These are phyloP conservation scores for Phytopythium montanum DNA, from an alignment of 352 stramenopile genomes.

Conservation along the genomic window DNA sequence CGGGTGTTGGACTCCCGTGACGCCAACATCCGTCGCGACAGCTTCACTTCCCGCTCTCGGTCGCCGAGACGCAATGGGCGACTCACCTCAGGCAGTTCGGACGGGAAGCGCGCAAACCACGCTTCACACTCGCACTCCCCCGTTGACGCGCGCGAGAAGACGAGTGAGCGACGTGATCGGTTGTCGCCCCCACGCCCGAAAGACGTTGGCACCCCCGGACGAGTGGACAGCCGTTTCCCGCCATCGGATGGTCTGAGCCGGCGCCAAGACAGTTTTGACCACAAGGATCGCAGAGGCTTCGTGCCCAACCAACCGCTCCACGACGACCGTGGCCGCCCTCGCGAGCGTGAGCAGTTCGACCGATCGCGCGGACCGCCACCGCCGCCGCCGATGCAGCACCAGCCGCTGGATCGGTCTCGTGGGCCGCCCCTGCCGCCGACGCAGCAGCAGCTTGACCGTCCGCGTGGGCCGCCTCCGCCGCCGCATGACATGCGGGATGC, in stretches of 20 bases:
- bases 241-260: conserved; percentile 18
- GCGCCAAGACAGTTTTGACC: conserved; percentile 13
- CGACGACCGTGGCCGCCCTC: conserved; percentile 27
- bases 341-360: conserved; percentile 23
- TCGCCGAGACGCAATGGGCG: conserved; percentile 20
- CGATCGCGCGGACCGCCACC: conserved; percentile 6
- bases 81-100: conserved; percentile 5
- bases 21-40: conserved; percentile 16
- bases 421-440: no score
- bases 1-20: background rate
- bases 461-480: conserved; percentile 5
- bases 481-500: conserved; percentile 15
- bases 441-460: conserved; percentile 11
- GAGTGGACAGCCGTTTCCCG: background rate
- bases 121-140: conserved; percentile 33
- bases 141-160: conserved; percentile 15
- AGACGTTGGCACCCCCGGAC: background rate
- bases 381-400: no score
- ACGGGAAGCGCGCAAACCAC: conserved; percentile 13
- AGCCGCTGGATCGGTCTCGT: no score
- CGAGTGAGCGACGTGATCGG: conserved; percentile 14
- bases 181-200: conserved; percentile 12
- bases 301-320: conserved; percentile 13
- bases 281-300: conserved; percentile 16
- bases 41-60: conserved; percentile 22